These are phyloP conservation scores for Thermomucor indicae-seudaticae DNA, from an alignment of 371 early-diverging fungal species.

Conservation along the genomic window DNA sequence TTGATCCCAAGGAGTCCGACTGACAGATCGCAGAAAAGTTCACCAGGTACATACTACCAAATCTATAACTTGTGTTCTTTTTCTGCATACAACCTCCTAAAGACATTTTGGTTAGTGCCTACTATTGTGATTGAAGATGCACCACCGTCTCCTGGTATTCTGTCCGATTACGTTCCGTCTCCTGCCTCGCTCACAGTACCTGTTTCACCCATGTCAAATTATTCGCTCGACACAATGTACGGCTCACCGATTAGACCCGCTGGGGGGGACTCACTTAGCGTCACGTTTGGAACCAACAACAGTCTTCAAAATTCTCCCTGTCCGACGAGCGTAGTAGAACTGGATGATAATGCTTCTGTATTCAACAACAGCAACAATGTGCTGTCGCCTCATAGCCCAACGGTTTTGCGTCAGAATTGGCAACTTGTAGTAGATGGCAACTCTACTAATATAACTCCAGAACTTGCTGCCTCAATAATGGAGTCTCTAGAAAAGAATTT, in stretches of 20 bases:
- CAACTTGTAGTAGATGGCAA: slow-evolving; percentile 10
- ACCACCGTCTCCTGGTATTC: slow-evolving; percentile 8
- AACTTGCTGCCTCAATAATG: slow-evolving; percentile 30
- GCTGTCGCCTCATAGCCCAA: slow-evolving; percentile 12
- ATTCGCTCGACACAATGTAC: slow-evolving; percentile 19
- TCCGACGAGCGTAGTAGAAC: too few species aligned
- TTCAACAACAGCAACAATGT: too few species aligned
- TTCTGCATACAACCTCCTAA: neutral
- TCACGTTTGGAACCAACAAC: slow-evolving; percentile 18
- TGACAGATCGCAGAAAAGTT: neutral
- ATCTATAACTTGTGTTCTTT: neutral
- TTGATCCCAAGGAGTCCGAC: slow-evolving; percentile 3
- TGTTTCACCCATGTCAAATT: slow-evolving; percentile 30
- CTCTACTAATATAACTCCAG: slow-evolving; percentile 26
- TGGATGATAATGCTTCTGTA: too few species aligned
- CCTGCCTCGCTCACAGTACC: slow-evolving; percentile 7
- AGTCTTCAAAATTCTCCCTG: too few species aligned
- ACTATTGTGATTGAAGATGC: slow-evolving; percentile 34
- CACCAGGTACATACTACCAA: neutral
- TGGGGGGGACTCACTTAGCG: slow-evolving; percentile 13
- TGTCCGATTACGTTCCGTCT: slow-evolving; percentile 2
- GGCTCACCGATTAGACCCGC: slow-evolving; percentile 11
- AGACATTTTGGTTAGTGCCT: slow-evolving; percentile 13
- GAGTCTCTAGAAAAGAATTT: slow-evolving; percentile 24
- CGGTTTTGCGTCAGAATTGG: slow-evolving; percentile 33